Base-by-base conservation (phyloP, 345 rosid species). In the Crucihimalaya himalaica region DNA sequence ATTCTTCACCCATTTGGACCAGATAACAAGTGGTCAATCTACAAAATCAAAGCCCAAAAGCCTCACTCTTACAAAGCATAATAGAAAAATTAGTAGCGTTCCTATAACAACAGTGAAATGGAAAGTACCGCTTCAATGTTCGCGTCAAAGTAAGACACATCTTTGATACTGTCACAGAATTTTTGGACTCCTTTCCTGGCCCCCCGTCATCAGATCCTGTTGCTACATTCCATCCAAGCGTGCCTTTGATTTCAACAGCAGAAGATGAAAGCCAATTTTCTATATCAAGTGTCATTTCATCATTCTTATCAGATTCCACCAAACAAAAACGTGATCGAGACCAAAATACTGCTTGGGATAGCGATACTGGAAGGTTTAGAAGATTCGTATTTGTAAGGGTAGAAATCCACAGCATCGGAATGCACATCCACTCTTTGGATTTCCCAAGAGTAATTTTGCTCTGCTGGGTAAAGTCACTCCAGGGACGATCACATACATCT, bases 161-260 rank as follows among this genome's bases (percentile, higher is more conserved):
- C 54, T 76, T 77, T 54, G 91, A 85, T 79, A 87, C 89, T 79
- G 83, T 79, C 78, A 95, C 79, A 1, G 99, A 86, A 77, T 95
- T 95, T 80, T 85, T 95, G 50, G 93, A 88, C 80, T 79, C 85
- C 75, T 87, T 85, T 61, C 87, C 88, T 78, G 78, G 88, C 15
- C 86, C 97, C 47, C 99, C 97, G 57, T 95, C 99, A 85, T 95
- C 91, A 84, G 84, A 87, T 42, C 99, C 99, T 27, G 92, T 85
- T 64, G 97, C 97, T 74, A 84, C 77, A 79, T 88, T 92, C 99
- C 99, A 95, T 63, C 86, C 97, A 83, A 95, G 88, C 14, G 97
- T 71, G 70, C 79, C 40, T 68, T 89, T 86, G 78, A 95, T 78
- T 81, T 95, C 97, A 23, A 80, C 57, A 35, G 89, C 88, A 63